These are phyloP conservation scores for Halenospora varia DNA, from an alignment of 495 filamentous ascomycete genomes.

Conservation along the genomic window DNA sequence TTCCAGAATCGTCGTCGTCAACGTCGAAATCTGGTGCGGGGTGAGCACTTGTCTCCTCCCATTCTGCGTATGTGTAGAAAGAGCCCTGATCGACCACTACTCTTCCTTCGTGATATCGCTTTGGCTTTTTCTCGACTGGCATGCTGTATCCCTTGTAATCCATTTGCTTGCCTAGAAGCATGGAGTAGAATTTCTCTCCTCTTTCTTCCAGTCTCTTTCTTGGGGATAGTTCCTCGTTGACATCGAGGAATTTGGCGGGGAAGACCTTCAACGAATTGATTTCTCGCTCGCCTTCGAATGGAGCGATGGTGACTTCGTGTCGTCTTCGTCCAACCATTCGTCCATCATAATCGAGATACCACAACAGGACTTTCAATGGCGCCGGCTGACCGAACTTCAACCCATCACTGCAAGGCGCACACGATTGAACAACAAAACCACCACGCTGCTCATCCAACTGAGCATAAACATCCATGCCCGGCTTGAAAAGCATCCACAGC, in stretches of 20 bases:
- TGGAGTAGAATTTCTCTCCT: background rate
- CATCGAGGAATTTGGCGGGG: constrained; percentile 1
- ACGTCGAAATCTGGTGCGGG: background rate
- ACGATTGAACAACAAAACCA: background rate
- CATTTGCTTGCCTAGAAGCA: background rate
- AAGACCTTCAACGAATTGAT: constrained; percentile 2
- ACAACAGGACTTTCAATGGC: background rate
- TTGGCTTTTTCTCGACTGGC: background rate
- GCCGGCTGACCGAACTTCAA: background rate
- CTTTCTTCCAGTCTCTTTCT: constrained; percentile 1
- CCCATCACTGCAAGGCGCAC: background rate
- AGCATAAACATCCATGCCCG: background rate
- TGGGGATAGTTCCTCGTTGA: background rate
- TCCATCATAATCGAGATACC: constrained; percentile 7
- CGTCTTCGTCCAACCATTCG: background rate
- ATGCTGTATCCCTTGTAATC: constrained; percentile 2
- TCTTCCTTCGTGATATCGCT: background rate
- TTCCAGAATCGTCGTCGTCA: background rate
- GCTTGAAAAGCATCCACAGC: constrained; percentile 12
- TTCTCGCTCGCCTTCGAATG: constrained; percentile 10
- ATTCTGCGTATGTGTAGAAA: background rate
- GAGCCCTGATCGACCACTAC: background rate
- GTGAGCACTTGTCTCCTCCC: background rate
- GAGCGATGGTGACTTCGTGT: background rate
- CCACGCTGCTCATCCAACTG: background rate